phyloP scores from a whole-genome alignment of 257 asterid species.

The Solanum infundibuliforme region DNA sequence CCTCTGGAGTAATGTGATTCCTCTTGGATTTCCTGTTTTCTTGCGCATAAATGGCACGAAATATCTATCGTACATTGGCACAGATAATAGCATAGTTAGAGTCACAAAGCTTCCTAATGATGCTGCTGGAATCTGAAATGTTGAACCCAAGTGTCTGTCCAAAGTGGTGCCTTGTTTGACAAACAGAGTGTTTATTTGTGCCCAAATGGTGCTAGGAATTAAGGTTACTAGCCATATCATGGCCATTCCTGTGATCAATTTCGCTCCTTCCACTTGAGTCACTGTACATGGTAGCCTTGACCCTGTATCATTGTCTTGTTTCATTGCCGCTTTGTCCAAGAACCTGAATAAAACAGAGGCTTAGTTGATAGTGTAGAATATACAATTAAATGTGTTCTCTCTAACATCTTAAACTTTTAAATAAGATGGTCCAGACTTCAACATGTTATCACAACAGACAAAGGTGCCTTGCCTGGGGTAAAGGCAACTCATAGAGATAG shows the following conservation, averaged over 20 bases:
- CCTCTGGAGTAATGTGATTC: slow-evolving; percentile 59
- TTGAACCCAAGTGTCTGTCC: slow-evolving; percentile 43
- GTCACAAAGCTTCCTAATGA: slow-evolving; percentile 74
- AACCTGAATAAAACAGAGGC: slow-evolving; percentile 25
- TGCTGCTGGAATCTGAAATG: slow-evolving; percentile 72
- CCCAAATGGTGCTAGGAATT: slow-evolving; percentile 83
- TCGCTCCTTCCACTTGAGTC: slow-evolving; percentile 70
- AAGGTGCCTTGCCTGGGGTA: not conserved
- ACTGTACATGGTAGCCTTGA: slow-evolving; percentile 48
- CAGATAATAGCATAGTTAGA: slow-evolving; percentile 53
- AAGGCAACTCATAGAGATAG: not conserved
- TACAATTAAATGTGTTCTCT: too few relatives aligned
- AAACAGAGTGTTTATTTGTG: slow-evolving; percentile 76
- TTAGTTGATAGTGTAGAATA: not conserved
- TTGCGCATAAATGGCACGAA: slow-evolving; percentile 60
- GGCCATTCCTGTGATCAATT: slow-evolving; percentile 63
- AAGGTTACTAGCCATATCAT: slow-evolving; percentile 69
- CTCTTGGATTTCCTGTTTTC: slow-evolving; percentile 58
- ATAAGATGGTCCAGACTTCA: too few relatives aligned
- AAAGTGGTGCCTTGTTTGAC: slow-evolving; percentile 82
- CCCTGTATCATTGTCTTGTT: slow-evolving; percentile 11
- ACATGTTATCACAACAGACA: too few relatives aligned
- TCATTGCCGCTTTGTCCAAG: slow-evolving; percentile 79
- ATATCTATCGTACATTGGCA: slow-evolving; percentile 65
- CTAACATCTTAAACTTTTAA: too few relatives aligned